Conservation (phyloP, 225 moss, liverwort and hornwort species). For the Rhytidiadelphus loreus region DNA sequence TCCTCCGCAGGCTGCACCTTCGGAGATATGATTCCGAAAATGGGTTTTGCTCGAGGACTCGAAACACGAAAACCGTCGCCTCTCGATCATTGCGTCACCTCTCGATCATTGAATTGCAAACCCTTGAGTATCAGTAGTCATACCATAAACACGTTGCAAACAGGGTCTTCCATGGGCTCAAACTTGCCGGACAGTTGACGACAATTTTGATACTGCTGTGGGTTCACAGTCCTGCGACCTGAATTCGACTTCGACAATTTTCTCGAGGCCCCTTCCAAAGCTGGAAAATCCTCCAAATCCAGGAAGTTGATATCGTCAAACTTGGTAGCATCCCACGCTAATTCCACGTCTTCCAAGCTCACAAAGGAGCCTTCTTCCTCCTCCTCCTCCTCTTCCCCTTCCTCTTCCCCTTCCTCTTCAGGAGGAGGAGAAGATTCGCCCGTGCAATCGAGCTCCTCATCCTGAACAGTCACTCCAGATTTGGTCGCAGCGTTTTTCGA, state of each 20-base stretch:
- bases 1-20: constrained; percentile 33
- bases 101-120: neutral
- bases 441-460: constrained; percentile 23
- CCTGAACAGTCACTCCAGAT: neutral
- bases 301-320: constrained; percentile 9
- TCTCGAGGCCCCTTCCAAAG: neutral
- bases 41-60: constrained; percentile 22
- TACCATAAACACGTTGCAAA: constrained; percentile 26
- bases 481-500: neutral
- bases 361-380: neutral
- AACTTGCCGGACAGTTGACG: constrained; percentile 21
- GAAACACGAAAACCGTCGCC: neutral
- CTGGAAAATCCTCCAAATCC: constrained; percentile 10
- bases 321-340: constrained; percentile 20
- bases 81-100: neutral
- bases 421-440: constrained; percentile 16
- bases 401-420: neutral
- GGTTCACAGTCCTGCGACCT: neutral
- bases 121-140: neutral
- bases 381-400: neutral
- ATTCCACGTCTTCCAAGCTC: constrained; percentile 29
- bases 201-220: constrained; percentile 1
- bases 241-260: constrained; percentile 4
- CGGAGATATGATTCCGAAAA: constrained; percentile 32
- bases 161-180: neutral